Evolutionary conservation across 805 yeast species (phyloP).

Genomic region (Yarrowia sp.): DNA sequence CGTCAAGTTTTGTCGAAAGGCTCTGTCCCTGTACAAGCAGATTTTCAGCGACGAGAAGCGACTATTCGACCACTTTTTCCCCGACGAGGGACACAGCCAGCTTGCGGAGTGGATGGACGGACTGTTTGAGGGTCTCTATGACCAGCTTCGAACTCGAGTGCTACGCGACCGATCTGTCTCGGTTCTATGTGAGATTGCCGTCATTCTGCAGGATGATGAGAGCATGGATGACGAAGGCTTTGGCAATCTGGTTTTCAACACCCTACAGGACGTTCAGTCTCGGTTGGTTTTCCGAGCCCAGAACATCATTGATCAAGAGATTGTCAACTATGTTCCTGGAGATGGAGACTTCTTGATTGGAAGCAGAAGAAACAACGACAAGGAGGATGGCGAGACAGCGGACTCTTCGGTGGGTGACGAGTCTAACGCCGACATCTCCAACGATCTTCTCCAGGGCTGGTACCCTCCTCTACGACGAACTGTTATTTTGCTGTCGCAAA

Average conservation of each 20-base stretch:
- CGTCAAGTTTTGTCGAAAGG: slow-evolving; percentile 61
- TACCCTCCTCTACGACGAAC: slow-evolving; percentile 75
- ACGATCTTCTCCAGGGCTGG: slow-evolving; percentile 41
- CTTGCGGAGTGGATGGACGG: slow-evolving; percentile 60
- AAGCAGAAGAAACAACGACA: slow-evolving; percentile 32
- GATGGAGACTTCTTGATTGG: slow-evolving; percentile 67
- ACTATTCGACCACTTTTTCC: slow-evolving; percentile 44
- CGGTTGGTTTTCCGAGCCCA: slow-evolving; percentile 79
- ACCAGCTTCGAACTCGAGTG: slow-evolving; percentile 60
- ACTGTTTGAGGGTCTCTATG: slow-evolving; percentile 76
- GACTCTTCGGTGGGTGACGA: background rate
- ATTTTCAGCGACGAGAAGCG: slow-evolving; percentile 59
- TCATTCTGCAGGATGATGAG: slow-evolving; percentile 65
- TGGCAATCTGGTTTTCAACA: slow-evolving; percentile 28
- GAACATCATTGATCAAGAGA: slow-evolving; percentile 63
- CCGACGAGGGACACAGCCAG: slow-evolving; percentile 36
- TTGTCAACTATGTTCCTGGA: slow-evolving; percentile 64
- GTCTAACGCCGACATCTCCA: slow-evolving; percentile 15
- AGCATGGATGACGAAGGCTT: slow-evolving; percentile 34
- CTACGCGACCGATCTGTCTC: slow-evolving; percentile 68
- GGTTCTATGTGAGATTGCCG: slow-evolving; percentile 70
- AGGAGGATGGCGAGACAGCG: background rate
- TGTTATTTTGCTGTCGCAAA: slow-evolving; percentile 65
- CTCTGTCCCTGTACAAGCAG: slow-evolving; percentile 58
- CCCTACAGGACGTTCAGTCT: slow-evolving; percentile 68